Base-by-base conservation (phyloP, 2,329 filamentous ascomycete species). In the Spiromastix sp. region DNA sequence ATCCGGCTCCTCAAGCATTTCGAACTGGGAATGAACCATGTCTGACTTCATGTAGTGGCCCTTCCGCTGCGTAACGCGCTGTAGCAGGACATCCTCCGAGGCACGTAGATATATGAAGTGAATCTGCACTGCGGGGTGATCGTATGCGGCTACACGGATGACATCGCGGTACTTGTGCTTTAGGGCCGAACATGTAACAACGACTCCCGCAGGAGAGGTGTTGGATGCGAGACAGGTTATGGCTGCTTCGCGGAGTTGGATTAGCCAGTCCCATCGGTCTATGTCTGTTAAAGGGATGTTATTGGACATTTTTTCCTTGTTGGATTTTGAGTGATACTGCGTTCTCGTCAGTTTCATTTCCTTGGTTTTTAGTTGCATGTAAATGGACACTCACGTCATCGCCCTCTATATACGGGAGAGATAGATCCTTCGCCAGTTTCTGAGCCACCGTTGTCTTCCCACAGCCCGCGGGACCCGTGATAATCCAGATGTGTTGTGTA, bases 201-300 rank as follows among this genome's bases (percentile, higher is more conserved):
- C 84, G n/a, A 95, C 91, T 32, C 85, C 81, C 19, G 71, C 63
- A 12, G 73, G 69, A 31, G 45, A 42, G 32, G 59, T 60, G 37
- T 67, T 63, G 40, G 55, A 55, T 3, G 41, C 27, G 19, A 64
- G 76, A 15, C 69, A 67, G 2, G 71, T 71, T 38, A 71, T 56
- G 26, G 66, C 65, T 25, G 63, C 79, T 45, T 85, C 74, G 43
- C 84, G 81, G 10, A 91, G 71, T 9, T 70, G 69, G 30, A 81
- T 84, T 44, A 98, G 77, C 91, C 91, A 98, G 66, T 95, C 89
- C 91, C 91, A 96, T 44, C 91, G 81, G 63, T 98, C 91, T 40
- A 79, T 80, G 55, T 98, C 91, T 37, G 83, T 93, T 22, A 98
- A 71, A 2, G 91, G 86, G 38, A 77, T 79, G 47, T 85, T 85